Evolutionary conservation across 1,139 yeast species (phyloP), one percentile per base, ranked within the genome.

Genomic region (Debaryomyces sp.): DNA sequence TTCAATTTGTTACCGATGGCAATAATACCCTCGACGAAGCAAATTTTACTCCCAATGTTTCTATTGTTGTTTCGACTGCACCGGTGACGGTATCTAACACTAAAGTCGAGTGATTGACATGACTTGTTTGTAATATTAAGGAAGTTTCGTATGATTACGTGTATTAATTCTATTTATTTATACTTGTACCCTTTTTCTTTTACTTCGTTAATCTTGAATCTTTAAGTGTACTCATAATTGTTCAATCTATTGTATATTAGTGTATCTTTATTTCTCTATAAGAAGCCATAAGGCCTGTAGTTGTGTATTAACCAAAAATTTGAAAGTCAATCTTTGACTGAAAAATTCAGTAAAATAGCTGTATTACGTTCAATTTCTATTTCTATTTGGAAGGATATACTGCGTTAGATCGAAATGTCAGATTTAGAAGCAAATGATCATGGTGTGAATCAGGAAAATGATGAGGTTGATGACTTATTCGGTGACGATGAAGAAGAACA

Each of bases 391-490:
- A 13, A 4, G 21, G 35, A 41, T 33, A 41, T 13, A 24, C n/a
- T 41, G 8, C 22, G 22, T 21, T 32, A 35, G 23, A 6, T 32
- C 37, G 32, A 12, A 37, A 50, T 53, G 56, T 51, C 57, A 40
- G 54, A 53, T 8, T 53, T 44, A 37, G 54, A 51, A 44, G 32
- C 21, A 36, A 38, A 12, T 13, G 41, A 41, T 23, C 41, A 32
- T 10, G 43, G 41, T 12, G 15, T 39, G 54, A 56, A 10, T 15
- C 36, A 22, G 15, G 36, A 34, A 24, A 68, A 63, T 33, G 67
- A 64, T 27, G 76, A 71, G 32, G 70, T 65, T n/a, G 78, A 67
- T 43, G 77, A 79, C 53, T 66, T 78, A 53, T 80, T 79, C 56
- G 85, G 84, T 8, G 84, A 75, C 22, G 81, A 72, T 17, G 77